Base-by-base conservation (phyloP, 352 stramenopile species). In the Globisporangium irregulare region DNA sequence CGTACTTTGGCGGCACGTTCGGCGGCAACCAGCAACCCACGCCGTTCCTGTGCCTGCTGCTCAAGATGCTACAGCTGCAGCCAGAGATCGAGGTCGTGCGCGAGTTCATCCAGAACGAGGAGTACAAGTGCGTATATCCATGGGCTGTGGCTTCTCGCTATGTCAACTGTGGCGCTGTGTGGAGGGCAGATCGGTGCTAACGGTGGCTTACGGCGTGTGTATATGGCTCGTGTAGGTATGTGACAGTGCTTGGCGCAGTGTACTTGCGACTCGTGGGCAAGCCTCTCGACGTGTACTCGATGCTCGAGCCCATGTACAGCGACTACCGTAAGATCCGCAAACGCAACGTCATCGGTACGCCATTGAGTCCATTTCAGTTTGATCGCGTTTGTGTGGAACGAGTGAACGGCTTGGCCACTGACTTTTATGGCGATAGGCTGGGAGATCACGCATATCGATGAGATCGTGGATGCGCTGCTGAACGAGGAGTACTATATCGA, bases 31-130 rank as follows among this genome's bases (percentile, higher is more conserved):
- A 94, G 64, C 94, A 98, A 75, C 97, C 98, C 6, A 98, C 94
- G 24, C 91, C 93, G 59, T 99, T 99, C 76, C 79, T 99, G n/a
- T 99, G 96, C 76, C 80, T 99, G 27, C 73, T 98, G 22, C 82
- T 99, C 54, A 99, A 99, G 82, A 90, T 99, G 82, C 76, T 99
- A 51, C 97, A 99, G 78, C 87, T 99, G 54, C 91, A 98, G 72
- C 97, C 97, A 1, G 96, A 99, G 68, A 80, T 95, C 41, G 97
- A 99, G 34, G 97, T 99, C 50, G 82, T 99, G 27, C 73, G 68
- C 32, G 77, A 86, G 48, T 99, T 99, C 73, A 93, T 99, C 22
- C 77, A 98, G 63, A 98, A 99, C 72, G 93, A 98, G 8, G 94
- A 99, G 69, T 99, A 99, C 84, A 99, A 99, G 84, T 84, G 58